Percentiles rank a stretch among this genome's conserved stretches.
Conservation (phyloP, 352 stramenopile species). For the Phytophthora idaei region DNA sequence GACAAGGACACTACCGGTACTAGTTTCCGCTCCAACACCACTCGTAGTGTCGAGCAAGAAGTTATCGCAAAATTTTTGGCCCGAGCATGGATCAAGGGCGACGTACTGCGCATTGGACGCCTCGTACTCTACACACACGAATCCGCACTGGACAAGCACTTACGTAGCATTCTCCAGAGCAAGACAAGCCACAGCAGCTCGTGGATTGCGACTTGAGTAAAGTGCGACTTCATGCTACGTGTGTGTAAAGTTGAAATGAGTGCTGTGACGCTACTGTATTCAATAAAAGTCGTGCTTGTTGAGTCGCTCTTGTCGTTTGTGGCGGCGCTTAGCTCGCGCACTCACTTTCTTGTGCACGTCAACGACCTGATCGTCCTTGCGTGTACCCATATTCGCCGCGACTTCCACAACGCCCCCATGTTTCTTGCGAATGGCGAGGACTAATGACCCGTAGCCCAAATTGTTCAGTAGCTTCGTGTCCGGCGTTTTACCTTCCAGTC, state of each 20-base stretch:
- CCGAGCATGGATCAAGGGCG: slow-evolving; percentile 36
- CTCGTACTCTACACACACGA: slow-evolving; percentile 42
- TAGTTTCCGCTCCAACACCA: slow-evolving; percentile 14
- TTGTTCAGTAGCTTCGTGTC: slow-evolving; percentile 79
- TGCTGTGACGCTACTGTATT: slow-evolving; percentile 17
- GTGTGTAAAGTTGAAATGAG: slow-evolving; percentile 7
- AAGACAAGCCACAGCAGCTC: slow-evolving; percentile 14
- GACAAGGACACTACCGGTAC: slow-evolving; percentile 28
- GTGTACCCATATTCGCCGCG: slow-evolving; percentile 57
- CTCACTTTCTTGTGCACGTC: slow-evolving; percentile 78
- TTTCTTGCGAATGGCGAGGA: slow-evolving; percentile 84
- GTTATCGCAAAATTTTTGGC: slow-evolving; percentile 31
- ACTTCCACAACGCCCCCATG: slow-evolving; percentile 76
- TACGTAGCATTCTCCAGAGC: slow-evolving; percentile 16
- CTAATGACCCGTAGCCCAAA: slow-evolving; percentile 60
- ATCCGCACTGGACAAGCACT: slow-evolving; percentile 20
- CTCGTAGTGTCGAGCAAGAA: slow-evolving; percentile 34
- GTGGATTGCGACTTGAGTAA: slow-evolving; percentile 29
- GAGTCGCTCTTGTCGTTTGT: slow-evolving; percentile 59
- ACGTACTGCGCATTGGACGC: slow-evolving; percentile 43
- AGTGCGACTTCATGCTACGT: not conserved
- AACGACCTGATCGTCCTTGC: slow-evolving; percentile 40
- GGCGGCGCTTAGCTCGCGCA: slow-evolving; percentile 62
- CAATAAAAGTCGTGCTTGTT: slow-evolving; percentile 78
- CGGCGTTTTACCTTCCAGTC: slow-evolving; percentile 46